Base-by-base conservation (phyloP, 306 rosid species). In the Prunus fruticosa region DNA sequence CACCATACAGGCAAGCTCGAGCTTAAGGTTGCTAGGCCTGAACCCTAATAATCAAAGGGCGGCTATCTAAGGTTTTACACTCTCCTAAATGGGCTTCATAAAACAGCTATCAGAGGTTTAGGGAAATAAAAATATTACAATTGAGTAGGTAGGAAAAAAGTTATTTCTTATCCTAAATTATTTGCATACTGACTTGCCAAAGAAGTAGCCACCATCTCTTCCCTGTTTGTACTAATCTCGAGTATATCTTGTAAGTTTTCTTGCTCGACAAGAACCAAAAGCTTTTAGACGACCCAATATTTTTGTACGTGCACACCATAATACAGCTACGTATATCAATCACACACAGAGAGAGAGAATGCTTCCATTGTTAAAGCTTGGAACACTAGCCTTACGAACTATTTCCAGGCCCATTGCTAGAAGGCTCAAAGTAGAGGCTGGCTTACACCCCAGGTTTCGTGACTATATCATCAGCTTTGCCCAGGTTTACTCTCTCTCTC, bases 281-380 rank as follows among this genome's bases (percentile, higher is more conserved):
- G 3, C 25, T 3, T 3, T 56, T 20, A 8, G 5, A 56, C 7
- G 6, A 56, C 62, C 62, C 11, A 56, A 56, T 16, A 49, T 49
- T 49, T 0, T 49, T 49, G 18, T 11, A 5, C 53, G 6, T 13
- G 53, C 53, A 49, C 18, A 14, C 43, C 43, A 38, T 38, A 38
- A 6, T 38, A 38, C 43, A 38, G 43, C 43, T 38, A 38, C 43
- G 43, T 38, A 38, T 38, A 6, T 38, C 43, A 25, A 11, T 60
- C n/a, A n/a, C 38, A 10, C 3, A 60, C 18, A 58, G 3, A n/a
- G n/a, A n/a, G n/a, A 57, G 65, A 72, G 46, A 72, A 72, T 72
- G 76, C 52, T 72, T 38, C 76, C 76, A 14, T 56, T 72, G 41
- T 14, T 72, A n/a, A 72, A 72, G 47, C 76, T 72, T 16, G 76